A percentile compares a stretch with the other conserved stretches of the same genome.
These are phyloP conservation scores for Phtheirospermum japonicum DNA, from an alignment of 257 asterid species.

Conservation along the genomic window DNA sequence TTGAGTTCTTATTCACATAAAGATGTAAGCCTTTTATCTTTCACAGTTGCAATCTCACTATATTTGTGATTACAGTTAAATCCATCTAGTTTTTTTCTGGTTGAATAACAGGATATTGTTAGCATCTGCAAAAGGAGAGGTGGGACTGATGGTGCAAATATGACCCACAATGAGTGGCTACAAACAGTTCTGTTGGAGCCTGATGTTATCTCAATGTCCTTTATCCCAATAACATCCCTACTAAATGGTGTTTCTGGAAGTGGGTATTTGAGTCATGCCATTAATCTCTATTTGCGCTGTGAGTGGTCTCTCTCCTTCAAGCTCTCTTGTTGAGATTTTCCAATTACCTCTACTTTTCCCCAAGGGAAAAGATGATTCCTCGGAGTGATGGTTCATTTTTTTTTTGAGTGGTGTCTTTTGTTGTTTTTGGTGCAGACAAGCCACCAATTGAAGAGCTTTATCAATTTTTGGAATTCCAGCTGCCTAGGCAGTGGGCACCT, in stretches of 20 bases:
- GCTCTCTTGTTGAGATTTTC: constrained; percentile 20
- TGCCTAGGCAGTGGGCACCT: constrained; percentile 99
- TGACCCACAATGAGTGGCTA: constrained; percentile 83
- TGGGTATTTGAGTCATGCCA: constrained; percentile 97
- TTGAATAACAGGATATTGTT: constrained; percentile 60
- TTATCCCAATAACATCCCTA: constrained; percentile 86
- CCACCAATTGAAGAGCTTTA: constrained; percentile 99
- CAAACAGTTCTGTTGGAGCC: constrained; percentile 89
- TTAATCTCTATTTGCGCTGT: constrained; percentile 93
- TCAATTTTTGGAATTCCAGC: constrained; percentile 96
- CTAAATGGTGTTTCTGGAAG: constrained; percentile 92
- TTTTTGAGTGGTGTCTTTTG: not conserved
- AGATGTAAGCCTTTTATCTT: constrained; percentile 53
- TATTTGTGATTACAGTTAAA: constrained; percentile 20
- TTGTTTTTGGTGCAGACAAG: constrained; percentile 60
- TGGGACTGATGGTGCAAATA: constrained; percentile 60
- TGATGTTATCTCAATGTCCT: constrained; percentile 94
- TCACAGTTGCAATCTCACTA: constrained; percentile 21
- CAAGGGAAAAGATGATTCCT: constrained; percentile 16
- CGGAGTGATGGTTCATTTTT: constrained; percentile 5
- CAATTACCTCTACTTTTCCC: not conserved
- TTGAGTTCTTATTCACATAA: constrained; percentile 85
- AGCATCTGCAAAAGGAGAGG: constrained; percentile 92
- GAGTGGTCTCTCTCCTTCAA: constrained; percentile 37
- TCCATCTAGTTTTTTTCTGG: constrained; percentile 26